These are phyloP conservation scores for Pseudonectria buxi DNA, from an alignment of 2,329 filamentous ascomycete genomes.

Conservation along the genomic window DNA sequence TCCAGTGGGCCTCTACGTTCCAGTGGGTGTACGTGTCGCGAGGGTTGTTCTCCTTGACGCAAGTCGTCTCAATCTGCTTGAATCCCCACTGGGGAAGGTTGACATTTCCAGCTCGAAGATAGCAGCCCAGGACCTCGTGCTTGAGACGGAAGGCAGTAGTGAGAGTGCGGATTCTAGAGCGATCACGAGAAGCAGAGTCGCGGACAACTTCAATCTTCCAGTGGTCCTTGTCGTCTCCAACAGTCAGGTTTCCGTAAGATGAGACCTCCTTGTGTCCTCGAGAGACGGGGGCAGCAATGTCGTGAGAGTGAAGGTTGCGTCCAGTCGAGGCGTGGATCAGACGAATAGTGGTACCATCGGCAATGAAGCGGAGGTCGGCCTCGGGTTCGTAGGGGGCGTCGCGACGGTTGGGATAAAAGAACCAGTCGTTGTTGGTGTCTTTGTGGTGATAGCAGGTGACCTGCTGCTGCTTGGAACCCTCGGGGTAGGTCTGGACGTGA, in stretches of 20 bases:
- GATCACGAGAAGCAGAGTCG: constrained; percentile 81
- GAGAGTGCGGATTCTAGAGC: constrained; percentile 78
- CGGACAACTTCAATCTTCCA: constrained; percentile 90
- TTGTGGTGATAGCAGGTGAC: constrained; percentile 99
- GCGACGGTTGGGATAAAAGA: constrained; percentile 88
- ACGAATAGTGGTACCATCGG: constrained; percentile 71
- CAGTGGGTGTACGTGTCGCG: constrained; percentile 94
- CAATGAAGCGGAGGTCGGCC: constrained; percentile 64
- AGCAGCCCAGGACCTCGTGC: constrained; percentile 79
- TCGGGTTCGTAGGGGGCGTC: constrained; percentile 67
- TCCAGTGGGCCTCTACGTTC: constrained; percentile 94
- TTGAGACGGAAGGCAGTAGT: constrained; percentile 88
- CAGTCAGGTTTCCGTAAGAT: constrained; percentile 87
- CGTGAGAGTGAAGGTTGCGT: constrained; percentile 93
- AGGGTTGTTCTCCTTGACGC: constrained; percentile 86
- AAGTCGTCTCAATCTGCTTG: constrained; percentile 98
- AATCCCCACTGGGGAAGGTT: constrained; percentile 99
- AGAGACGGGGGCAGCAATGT: constrained; percentile 78
- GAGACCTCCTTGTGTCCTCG: constrained; percentile 92
- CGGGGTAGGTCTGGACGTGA: constrained; percentile 91
- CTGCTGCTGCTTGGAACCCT: constrained; percentile 90
- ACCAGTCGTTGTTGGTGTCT: constrained; percentile 99
- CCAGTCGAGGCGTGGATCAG: constrained; percentile 93
- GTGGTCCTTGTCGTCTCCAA: constrained; percentile 96
- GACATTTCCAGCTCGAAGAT: constrained; percentile 88